Base-by-base conservation (phyloP, 208 protist species). In the Strigomonas galati region DNA sequence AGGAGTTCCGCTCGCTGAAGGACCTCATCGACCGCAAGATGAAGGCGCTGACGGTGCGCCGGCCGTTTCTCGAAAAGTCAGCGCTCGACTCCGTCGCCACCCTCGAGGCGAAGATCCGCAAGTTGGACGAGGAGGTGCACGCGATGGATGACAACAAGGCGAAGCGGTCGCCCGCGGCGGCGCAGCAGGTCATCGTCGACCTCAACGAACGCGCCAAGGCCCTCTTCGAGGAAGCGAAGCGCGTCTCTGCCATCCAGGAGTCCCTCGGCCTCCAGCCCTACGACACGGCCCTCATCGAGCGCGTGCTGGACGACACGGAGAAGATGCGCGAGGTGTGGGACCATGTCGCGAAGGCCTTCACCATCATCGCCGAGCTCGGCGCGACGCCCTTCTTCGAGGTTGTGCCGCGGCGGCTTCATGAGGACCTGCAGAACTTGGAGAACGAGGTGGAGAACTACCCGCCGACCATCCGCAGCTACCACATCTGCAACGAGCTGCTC, bases 361-460 rank as follows among this genome's bases (percentile, higher is more conserved):
- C 62, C 28, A 71, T 78, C 27, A 73, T 99, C 21, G 68, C 91
- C 63, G 67, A 71, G 40, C 68, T 99, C 1, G 87, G 90, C 14
- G 93, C 93, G 31, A 92, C 65, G n/a, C 81, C 91, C 21, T 99
- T 98, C 86, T 91, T 91, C 62, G 91, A 97, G 53, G 90, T 99
- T 63, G 75, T 95, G 24, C 96, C 97, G 30, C 82, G 92, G 24
- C 92, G 82, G 24, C 75, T 97, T 48, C 78, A 91, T 43, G 89
- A 91, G 59, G 75, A 87, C 0, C 74, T 98, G 49, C 79, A 90
- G 37, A 57, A 58, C 17, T 21, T 97, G 21, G 75, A 87, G 30
- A 48, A 70, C 12, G 72, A 81, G 26, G 60, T 93, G 10, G 69
- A 85, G 32, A 74, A 66, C 23, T 91, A 92, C 61, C 84, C 84